Evolutionary conservation across 2,329 filamentous ascomycete genomes (phyloP), one percentile per base, ranked within the genome.

Genomic region (Didymella pinodella): DNA sequence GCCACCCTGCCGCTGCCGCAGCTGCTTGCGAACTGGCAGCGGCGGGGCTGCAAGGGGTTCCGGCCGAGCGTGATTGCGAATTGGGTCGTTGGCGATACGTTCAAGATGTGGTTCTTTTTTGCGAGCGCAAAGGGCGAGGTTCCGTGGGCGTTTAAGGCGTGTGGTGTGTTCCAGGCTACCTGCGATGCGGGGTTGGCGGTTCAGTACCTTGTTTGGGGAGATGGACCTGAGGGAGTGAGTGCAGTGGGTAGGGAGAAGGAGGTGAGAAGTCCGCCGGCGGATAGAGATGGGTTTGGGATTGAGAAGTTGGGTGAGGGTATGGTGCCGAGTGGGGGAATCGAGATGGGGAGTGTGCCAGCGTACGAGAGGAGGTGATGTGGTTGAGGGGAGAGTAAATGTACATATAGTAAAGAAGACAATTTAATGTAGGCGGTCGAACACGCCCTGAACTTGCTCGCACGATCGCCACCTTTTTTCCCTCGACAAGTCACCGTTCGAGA

Each of bases 1-100:
- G 91, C 91, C 7, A 90, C 87, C n/a, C 85, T 96, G 26, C 91
- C 91, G 3, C 81, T 95, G 11, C 91, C 91, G 0, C 91, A 96
- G 77, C 88, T 95, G 29, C 72, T 91, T 48, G 80, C 90, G 43
- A 95, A 95, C 73, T 82, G 85, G 63, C 84, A 85, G 32, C 83
- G 86, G 4, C 82, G 84, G 59, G 92, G 90, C 2, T 92, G 89
- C 80, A 89, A 87, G 75, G 91, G 91, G 6, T 92, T 96, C 77
- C 85, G 91, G 16, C 72, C 92, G 11, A 92, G 88, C 7, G 88
- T 96, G 4, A 80, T 95, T 57, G 85, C 83, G 28, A 92, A 88
- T 75, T 96, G 91, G 91, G 80, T 96, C 52, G 79, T 89, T 2
- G 91, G 91, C 61, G 91, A 96, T 76, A 82, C 85, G 8, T 92